phyloP scores from a whole-genome alignment of 306 rosid genomes.

The Quercus alba region DNA sequence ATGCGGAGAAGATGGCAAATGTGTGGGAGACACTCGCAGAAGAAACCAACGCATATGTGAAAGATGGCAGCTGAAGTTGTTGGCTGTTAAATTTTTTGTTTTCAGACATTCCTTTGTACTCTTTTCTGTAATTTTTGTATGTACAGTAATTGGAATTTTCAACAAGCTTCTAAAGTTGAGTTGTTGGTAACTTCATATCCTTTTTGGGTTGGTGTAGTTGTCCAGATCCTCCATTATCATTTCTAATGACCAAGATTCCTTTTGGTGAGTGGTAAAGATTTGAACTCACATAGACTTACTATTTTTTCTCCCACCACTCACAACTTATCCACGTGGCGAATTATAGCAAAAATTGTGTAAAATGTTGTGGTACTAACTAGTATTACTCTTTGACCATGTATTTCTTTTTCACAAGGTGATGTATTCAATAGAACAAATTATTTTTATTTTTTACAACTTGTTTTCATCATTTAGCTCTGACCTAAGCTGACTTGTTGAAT shows the following conservation, averaged over 20 bases:
- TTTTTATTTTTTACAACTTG: too few relatives aligned
- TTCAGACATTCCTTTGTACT: neutral
- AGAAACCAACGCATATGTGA: slow-evolving; percentile 54
- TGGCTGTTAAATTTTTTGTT: slow-evolving; percentile 44
- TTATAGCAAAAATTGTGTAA: too few relatives aligned
- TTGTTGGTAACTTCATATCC: neutral
- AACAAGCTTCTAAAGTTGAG: neutral
- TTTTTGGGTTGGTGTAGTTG: too few relatives aligned
- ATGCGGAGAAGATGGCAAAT: slow-evolving; percentile 79
- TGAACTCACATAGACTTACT: neutral
- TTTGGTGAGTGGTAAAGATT: neutral
- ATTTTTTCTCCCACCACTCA: neutral
- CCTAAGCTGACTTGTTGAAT: too few relatives aligned
- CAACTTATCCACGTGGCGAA: too few relatives aligned
- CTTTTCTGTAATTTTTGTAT: neutral
- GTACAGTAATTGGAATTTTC: neutral
- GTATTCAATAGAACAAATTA: too few relatives aligned
- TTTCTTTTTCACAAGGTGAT: too few relatives aligned
- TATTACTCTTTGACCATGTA: too few relatives aligned
- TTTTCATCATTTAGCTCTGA: too few relatives aligned
- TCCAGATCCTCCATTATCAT: neutral
- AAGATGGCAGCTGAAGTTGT: slow-evolving; percentile 44
- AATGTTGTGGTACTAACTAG: too few relatives aligned
- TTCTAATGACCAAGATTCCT: neutral
- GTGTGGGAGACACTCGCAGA: slow-evolving; percentile 86